Conservation (phyloP, 192 early-diverging fungal species). For the Coemansia umbellata region DNA sequence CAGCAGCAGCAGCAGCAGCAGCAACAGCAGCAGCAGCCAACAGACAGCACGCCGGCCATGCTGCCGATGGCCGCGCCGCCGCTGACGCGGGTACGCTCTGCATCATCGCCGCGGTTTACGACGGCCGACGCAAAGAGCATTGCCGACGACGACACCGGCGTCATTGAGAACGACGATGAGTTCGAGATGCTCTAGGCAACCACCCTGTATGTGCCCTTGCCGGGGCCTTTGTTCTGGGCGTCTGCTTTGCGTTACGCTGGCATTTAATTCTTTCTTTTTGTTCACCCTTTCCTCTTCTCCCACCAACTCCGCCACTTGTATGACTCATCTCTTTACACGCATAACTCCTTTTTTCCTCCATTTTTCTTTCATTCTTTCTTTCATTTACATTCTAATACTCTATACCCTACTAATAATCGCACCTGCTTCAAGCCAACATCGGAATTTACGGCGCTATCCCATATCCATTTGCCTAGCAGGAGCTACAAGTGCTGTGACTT, state of each 20-base stretch:
- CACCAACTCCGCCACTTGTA: background rate
- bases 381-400: background rate
- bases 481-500: no score
- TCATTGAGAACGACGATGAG: constrained; percentile 9
- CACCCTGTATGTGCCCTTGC: no score
- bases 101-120: constrained; percentile 44
- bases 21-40: background rate
- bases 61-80: constrained; percentile 16
- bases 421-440: no score
- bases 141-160: background rate
- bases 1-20: background rate
- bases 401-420: background rate
- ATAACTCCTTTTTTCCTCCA: constrained; percentile 12
- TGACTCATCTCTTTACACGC: background rate
- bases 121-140: constrained; percentile 15
- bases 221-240: background rate
- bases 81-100: constrained; percentile 29
- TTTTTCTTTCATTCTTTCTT: background rate
- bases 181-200: constrained; percentile 25
- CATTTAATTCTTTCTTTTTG: background rate
- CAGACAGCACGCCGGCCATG: constrained; percentile 5
- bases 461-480: no score
- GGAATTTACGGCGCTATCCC: no score
- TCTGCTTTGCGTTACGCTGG: background rate
- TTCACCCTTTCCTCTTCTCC: background rate